Base-by-base conservation (phyloP, 495 filamentous ascomycete genomes). In the Xylaria telfairii region DNA sequence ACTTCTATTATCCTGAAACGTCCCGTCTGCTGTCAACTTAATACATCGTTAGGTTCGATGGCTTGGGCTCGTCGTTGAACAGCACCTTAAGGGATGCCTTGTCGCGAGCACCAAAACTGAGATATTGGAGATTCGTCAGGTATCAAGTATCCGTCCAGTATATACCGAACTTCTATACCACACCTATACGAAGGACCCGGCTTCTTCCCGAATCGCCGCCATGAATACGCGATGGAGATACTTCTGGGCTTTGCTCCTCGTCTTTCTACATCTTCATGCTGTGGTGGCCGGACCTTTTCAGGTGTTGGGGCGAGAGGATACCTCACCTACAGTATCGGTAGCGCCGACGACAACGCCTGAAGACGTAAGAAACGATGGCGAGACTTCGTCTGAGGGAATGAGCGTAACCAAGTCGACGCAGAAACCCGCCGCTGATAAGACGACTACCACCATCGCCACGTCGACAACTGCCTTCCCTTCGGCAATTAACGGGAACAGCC, bases 201-300 rank as follows among this genome's bases (percentile, higher is more conserved):
- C 30, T 37, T 34, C 37, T 30, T 32, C 34, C 44, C 46, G 0
- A 9, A 60, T 42, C 68, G 28, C 41, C 41, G 28, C 44, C 63
- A 77, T 70, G 59, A 34, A 30, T 46, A 71, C 75, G 69, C 28
- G 68, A 69, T 66, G 69, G 69, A 69, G 63, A 12, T 60, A 47
- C 37, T 32, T 75, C 46, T 73, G 68, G 73, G 73, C 76, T 65
- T 57, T 82, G 67, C 72, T 83, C 53, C 81, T 76, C 53, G 59
- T 81, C 2, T 46, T 67, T 65, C 28, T 80, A 12, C 64, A 73
- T 54, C 69, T 78, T 53, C 46, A 73, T 49, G 28, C 67, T 24
- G 74, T 69, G 1, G 49, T 66, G 2, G 71, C 72, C 12, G 75
- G 42, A 2, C 69, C 49, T 15, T 57, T 67, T 28, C 64, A 69